Conservation (phyloP, 1,284 basidiomycete genomes). For the Ustilago nuda region DNA sequence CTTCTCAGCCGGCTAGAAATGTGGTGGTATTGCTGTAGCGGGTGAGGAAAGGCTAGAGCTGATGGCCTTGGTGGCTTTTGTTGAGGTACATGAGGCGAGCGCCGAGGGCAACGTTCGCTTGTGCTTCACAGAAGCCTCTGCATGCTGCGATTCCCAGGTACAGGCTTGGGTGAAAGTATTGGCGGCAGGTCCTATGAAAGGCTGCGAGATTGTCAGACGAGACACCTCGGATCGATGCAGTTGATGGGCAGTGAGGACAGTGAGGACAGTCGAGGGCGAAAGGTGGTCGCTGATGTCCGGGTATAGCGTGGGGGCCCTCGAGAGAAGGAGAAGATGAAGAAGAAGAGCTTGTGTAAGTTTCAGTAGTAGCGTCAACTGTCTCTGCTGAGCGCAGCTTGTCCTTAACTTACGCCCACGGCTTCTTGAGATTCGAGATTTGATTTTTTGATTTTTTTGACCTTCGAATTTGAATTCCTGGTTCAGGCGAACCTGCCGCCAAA, state of each 20-base stretch:
- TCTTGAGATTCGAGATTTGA: constrained; percentile 4
- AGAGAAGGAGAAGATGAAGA: constrained; percentile 4
- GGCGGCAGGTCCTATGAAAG: background rate
- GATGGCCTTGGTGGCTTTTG: constrained; percentile 1
- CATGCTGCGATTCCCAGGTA: constrained; percentile 9
- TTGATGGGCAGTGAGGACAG: background rate
- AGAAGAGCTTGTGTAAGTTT: background rate
- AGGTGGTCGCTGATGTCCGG: background rate
- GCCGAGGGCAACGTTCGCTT: constrained; percentile 7
- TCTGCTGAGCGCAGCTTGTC: background rate
- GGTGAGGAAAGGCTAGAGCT: too few species aligned
- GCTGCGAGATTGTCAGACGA: background rate
- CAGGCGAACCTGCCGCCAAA: background rate
- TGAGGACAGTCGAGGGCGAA: background rate
- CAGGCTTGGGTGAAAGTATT: background rate
- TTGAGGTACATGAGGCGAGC: constrained; percentile 7
- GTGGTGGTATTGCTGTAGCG: background rate
- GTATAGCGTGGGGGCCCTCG: background rate
- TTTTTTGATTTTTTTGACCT: constrained; percentile 4
- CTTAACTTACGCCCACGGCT: background rate
- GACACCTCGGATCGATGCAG: background rate
- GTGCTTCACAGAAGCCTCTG: constrained; percentile 2
- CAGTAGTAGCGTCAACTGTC: background rate
- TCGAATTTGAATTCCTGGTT: background rate
- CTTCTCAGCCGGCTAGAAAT: background rate